Evolutionary conservation across 2,329 filamentous ascomycete genomes (phyloP), one percentile per base, ranked within the genome.

Genomic region (Colletotrichum neosansevieriae): DNA sequence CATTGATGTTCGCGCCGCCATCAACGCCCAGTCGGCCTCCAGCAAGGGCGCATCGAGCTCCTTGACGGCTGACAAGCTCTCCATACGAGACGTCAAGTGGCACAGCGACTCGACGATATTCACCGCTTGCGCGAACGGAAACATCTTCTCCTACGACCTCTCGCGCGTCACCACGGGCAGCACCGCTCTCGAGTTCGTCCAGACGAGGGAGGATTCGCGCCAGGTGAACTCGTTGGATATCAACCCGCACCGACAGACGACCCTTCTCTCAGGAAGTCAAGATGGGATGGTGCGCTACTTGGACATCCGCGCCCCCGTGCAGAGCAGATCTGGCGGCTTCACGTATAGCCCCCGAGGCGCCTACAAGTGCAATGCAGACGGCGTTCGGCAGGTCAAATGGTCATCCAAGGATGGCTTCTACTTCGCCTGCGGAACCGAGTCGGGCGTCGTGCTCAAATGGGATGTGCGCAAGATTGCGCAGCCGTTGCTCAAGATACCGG

Each of bases 161-260:
- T 81, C 81, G 45, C 84, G 85, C 19, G 73, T 87, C 10, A 82
- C 84, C 1, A 75, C 80, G 2, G 81, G 80, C 3, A 78, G 78
- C 6, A 77, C 80, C 3, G 82, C 83, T 4, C 76, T 89, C 58
- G 87, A 87, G 44, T 85, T 84, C 38, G 83, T 89, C 38, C 85
- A 89, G 75, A 86, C 83, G 58, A 83, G 85, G 50, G 88, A 91
- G 73, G 88, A 90, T 72, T 85, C 86, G 51, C 84, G 89, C 3
- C 88, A 91, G 78, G 83, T 91, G 71, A 90, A 90, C 71, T 85
- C 86, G 36, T 79, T 91, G 10, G 88, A 89, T 71, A 85, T 90
- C 70, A 90, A 88, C 70, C 89, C 89, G 0, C 87, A 89, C 72
- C 79, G 83, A 42, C 83, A 84, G 58, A 85, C 84, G 7, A 88